Base-by-base conservation (phyloP, 2,329 filamentous ascomycete species). In the Beauveria pseudobassiana region DNA sequence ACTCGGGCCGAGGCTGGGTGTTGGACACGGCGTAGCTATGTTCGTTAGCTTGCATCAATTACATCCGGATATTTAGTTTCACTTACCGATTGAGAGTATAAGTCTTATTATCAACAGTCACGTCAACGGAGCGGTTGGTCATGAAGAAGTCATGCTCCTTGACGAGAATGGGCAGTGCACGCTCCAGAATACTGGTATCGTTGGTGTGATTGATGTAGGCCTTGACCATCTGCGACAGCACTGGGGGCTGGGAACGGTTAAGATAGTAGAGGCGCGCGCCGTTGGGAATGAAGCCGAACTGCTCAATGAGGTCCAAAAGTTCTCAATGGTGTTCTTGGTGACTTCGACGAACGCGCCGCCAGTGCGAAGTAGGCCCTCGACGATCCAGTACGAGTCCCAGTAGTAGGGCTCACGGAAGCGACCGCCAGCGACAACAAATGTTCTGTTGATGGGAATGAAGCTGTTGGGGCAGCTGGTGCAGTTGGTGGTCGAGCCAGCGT, bases 371-470 rank as follows among this genome's bases (percentile, higher is more conserved):
- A 89, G 76, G 26, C 87, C 87, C 72, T 87, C 82, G 52, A 89
- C 67, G 54, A 88, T 87, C 85, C 84, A 88, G 74, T 82, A 88
- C 38, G 84, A 86, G 70, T 89, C 86, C 86, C 86, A 89, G 71
- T 89, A 89, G 69, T 89, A 89, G 1, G 84, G 80, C 72, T 89
- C 87, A 40, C 86, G 78, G 76, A 89, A 89, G 34, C 87, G 83
- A n/a, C 87, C 86, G 14, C 86, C 86, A 3, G 86, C 86, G 18
- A 89, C 81, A n/a, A 89, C 85, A 67, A 89, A 89, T 3, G 85
- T 86, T 62, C 84, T 82, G 67, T 87, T 87, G 63, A 89, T 70
- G 7, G 85, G 83, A 61, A 89, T 83, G 72, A 87, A 88, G 69
- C 85, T 88, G 67, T 80, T 80, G 40, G 85, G 84, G 64, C 86